phyloP scores from a whole-genome alignment of 306 rosid genomes.

The Pyrus communis region DNA sequence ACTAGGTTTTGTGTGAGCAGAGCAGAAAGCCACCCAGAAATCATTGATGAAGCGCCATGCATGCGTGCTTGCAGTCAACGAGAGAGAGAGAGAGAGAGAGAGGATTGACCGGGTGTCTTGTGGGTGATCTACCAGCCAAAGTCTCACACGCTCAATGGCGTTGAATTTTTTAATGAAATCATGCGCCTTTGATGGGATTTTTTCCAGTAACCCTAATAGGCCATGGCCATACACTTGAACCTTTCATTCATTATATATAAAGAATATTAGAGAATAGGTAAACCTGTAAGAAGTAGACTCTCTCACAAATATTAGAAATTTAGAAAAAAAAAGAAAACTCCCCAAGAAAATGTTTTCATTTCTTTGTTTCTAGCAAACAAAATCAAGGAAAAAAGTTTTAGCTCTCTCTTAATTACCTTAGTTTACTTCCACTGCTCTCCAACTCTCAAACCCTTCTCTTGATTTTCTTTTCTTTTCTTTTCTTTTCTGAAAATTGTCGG shows the following conservation, averaged over 20 bases:
- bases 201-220: neutral
- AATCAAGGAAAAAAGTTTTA: neutral
- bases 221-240: constrained; percentile 27
- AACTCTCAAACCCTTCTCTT: neutral
- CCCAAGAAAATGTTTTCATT: constrained; percentile 7
- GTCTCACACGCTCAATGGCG: constrained; percentile 87
- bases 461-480: neutral
- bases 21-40: constrained; percentile 33
- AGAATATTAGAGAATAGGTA: neutral
- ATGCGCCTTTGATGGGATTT: constrained; percentile 77
- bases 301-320: neutral
- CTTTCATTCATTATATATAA: constrained; percentile 42
- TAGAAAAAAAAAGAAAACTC: neutral
- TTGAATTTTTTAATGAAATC: constrained; percentile 93
- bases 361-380: neutral
- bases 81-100: constrained; percentile 27
- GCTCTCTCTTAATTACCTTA: neutral
- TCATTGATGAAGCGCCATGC: constrained; percentile 1
- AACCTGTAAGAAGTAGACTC: neutral
- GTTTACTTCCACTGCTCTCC: neutral
- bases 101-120: constrained; percentile 88
- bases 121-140: constrained; percentile 95
- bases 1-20: constrained; percentile 28
- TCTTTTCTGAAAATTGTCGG: neutral
- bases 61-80: constrained; percentile 1